Conservation (phyloP, 2,329 filamentous ascomycete species). For the Rugonectria rugulosa region DNA sequence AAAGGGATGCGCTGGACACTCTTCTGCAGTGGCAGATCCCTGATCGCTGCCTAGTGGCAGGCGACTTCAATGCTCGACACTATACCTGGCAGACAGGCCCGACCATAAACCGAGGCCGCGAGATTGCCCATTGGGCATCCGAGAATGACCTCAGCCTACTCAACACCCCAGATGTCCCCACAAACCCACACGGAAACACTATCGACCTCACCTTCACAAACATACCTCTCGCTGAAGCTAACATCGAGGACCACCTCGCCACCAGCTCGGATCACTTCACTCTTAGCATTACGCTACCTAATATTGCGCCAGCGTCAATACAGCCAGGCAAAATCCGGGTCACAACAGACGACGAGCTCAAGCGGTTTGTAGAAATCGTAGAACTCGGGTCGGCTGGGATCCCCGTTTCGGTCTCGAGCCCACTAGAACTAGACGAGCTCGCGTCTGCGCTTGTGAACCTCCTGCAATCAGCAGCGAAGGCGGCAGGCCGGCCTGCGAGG, state of each 20-base stretch:
- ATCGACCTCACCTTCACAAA: conserved; percentile 28
- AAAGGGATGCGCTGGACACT: conserved; percentile 18
- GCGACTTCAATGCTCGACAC: conserved; percentile 30
- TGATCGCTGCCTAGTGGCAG: conserved; percentile 22
- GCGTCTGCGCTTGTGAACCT: conserved; percentile 15
- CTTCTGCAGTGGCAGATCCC: conserved; percentile 21
- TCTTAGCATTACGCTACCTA: conserved; percentile 20
- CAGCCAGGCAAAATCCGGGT: conserved; percentile 21
- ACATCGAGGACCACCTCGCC: conserved; percentile 24
- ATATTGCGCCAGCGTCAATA: conserved; percentile 8
- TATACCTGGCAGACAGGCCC: conserved; percentile 23
- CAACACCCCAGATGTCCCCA: conserved; percentile 24
- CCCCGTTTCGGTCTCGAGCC: conserved; percentile 2
- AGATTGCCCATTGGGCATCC: conserved; percentile 22
- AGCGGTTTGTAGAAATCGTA: conserved; percentile 23
- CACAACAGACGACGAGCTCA: conserved; percentile 23
- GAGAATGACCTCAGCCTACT: conserved; percentile 21
- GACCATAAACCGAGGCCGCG: conserved; percentile 11
- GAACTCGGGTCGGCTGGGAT: conserved; percentile 3
- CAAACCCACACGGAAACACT: conserved; percentile 29
- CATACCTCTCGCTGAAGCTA: conserved; percentile 19
- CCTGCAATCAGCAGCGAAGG: conserved; percentile 17
- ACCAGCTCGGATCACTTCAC: conserved; percentile 30
- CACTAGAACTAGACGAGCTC: conserved; percentile 15
- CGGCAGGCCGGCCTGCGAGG: conserved; percentile 6